Conservation (phyloP, 768 basidiomycete species). For the Macrocybe gigantea region DNA sequence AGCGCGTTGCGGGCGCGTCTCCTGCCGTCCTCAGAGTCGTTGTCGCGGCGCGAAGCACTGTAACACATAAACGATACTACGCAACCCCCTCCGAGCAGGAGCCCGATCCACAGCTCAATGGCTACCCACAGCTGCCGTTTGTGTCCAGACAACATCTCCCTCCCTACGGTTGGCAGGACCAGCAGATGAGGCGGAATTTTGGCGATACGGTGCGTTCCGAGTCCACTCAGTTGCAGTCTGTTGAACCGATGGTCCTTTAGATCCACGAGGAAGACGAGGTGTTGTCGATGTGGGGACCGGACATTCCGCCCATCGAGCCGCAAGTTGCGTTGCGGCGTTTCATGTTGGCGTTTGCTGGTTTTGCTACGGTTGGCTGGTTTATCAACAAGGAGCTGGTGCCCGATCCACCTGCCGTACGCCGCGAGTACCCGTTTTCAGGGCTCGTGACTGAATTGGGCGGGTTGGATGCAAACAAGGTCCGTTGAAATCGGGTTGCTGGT, state of each 20-base stretch:
- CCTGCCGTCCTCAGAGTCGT: conserved; percentile 18
- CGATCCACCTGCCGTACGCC: conserved; percentile 59
- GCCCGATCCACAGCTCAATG: conserved; percentile 62
- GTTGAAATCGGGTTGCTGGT: conserved; percentile 10
- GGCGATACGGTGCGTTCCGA: conserved; percentile 56
- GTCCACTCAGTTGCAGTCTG: conserved; percentile 6
- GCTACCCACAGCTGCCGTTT: conserved; percentile 68
- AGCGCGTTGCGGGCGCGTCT: conserved; percentile 30
- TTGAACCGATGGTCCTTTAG: conserved; percentile 28
- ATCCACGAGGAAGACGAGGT: conserved; percentile 78
- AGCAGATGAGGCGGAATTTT: conserved; percentile 71
- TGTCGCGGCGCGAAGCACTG: conserved; percentile 5
- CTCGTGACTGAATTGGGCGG: conserved; percentile 77
- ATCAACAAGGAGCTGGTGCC: conserved; percentile 52
- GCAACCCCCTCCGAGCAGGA: conserved; percentile 14
- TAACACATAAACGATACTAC: conserved; percentile 20
- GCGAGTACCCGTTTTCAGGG: conserved; percentile 74
- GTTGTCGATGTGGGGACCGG: conserved; percentile 85
- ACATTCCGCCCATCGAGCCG: conserved; percentile 58
- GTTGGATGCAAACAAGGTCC: conserved; percentile 70
- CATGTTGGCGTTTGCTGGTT: conserved; percentile 51
- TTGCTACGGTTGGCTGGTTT: conserved; percentile 56
- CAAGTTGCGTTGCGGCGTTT: conserved; percentile 62
- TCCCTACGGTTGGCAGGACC: conserved; percentile 71
- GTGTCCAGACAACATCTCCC: conserved; percentile 60